phyloP scores from a whole-genome alignment of 495 filamentous ascomycete species.

The Hypoxylon fuscum region DNA sequence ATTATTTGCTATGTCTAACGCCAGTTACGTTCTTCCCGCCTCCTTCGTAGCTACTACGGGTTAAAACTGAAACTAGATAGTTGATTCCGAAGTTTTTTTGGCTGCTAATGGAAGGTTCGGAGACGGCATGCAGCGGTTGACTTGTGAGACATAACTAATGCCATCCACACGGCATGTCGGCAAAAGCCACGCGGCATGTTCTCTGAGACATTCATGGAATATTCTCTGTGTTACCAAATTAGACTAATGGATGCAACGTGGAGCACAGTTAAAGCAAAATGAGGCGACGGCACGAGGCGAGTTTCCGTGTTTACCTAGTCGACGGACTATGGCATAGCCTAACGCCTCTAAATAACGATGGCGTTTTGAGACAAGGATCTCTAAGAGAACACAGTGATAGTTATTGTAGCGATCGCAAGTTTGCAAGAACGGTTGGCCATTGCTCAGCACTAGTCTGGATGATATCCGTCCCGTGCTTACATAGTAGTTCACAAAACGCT shows the following conservation, averaged over 20 bases:
- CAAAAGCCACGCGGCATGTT: conserved; percentile 3
- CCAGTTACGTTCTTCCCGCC: too few species aligned
- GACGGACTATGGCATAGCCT: conserved; percentile 3
- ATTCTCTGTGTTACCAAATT: conserved; percentile 6
- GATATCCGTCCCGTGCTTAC: too few species aligned
- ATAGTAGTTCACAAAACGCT: too few species aligned
- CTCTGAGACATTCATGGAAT: conserved; percentile 8
- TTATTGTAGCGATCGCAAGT: conserved; percentile 12
- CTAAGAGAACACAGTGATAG: neutral
- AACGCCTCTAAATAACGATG: too few species aligned
- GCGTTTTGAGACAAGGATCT: too few species aligned
- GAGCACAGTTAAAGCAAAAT: conserved; percentile 12
- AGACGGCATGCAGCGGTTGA: conserved; percentile 5
- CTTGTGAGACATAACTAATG: conserved; percentile 13
- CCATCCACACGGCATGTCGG: conserved; percentile 11
- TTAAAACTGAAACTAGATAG: too few species aligned
- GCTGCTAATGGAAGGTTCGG: neutral
- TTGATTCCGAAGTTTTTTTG: too few species aligned
- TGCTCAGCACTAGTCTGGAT: conserved; percentile 5
- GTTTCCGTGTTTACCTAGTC: conserved; percentile 21
- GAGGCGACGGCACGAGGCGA: conserved; percentile 21
- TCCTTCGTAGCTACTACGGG: too few species aligned
- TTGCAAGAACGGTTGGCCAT: conserved; percentile 20
- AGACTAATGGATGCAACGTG: neutral
- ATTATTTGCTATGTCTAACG: too few species aligned